Conservation (phyloP, 2,329 filamentous ascomycete genomes). For the Penicillium aurantiogriseum region DNA sequence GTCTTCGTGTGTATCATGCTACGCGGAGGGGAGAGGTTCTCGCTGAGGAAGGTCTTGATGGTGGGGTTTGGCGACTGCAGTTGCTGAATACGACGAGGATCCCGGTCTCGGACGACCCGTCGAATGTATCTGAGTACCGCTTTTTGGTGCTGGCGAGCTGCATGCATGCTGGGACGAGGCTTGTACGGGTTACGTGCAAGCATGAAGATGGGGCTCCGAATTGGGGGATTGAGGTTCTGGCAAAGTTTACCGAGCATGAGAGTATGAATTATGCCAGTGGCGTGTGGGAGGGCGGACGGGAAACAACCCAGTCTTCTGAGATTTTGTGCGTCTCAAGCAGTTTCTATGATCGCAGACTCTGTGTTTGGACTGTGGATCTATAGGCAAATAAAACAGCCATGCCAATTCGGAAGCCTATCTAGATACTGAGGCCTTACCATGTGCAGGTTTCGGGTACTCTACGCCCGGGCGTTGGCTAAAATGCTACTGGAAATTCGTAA, state of each 20-base stretch:
- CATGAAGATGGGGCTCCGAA: conserved; percentile 33
- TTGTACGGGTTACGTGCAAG: conserved; percentile 52
- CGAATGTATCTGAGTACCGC: conserved; percentile 18
- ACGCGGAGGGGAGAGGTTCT: conserved; percentile 51
- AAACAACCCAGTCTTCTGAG: conserved; percentile 12
- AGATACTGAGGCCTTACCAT: neutral
- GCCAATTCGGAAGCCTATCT: no score
- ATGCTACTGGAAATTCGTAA: neutral
- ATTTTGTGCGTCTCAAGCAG: conserved; percentile 49
- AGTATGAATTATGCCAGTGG: conserved; percentile 96
- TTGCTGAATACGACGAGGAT: conserved; percentile 35
- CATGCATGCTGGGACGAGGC: conserved; percentile 81
- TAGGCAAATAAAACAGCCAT: conserved; percentile 8
- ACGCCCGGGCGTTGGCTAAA: no score
- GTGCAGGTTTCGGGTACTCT: neutral
- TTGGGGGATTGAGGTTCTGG: conserved; percentile 65
- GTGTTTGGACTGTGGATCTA: conserved; percentile 45
- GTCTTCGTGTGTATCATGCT: conserved; percentile 61
- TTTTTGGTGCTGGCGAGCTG: conserved; percentile 75
- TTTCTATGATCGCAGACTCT: conserved; percentile 54
- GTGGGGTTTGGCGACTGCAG: conserved; percentile 85
- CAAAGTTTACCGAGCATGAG: conserved; percentile 76
- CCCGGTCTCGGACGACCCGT: neutral
- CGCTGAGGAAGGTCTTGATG: conserved; percentile 65
- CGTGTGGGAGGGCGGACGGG: conserved; percentile 32